Percentiles rank a stretch among this genome's conserved stretches.
Evolutionary conservation across 2,329 filamentous ascomycete genomes (phyloP).

Genomic region (Colletotrichum sp.): DNA sequence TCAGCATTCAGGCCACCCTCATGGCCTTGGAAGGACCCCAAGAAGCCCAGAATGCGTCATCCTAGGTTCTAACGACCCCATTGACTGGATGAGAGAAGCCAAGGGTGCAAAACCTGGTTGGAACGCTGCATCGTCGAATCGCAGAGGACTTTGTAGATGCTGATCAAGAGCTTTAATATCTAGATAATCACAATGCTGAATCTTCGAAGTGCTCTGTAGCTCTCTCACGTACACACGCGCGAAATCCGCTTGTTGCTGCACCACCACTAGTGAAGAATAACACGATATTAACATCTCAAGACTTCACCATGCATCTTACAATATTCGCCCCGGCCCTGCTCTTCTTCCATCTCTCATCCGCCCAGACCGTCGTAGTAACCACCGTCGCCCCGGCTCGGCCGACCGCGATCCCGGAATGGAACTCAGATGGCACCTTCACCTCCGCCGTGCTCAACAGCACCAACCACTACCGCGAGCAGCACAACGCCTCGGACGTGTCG

Average conservation of each 20-base stretch:
- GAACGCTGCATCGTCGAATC: not conserved
- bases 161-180: not conserved
- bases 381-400: constrained; percentile 28
- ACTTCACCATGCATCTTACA: not conserved
- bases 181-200: not conserved
- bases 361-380: constrained; percentile 18
- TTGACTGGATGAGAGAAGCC: not conserved
- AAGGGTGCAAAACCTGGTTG: not conserved
- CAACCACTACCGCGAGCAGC: constrained; percentile 68
- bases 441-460: constrained; percentile 68
- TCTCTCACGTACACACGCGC: not conserved
- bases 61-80: not conserved
- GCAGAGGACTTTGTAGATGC: not conserved
- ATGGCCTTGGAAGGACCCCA: not conserved
- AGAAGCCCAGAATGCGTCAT: constrained; percentile 3
- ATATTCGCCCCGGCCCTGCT: not conserved
- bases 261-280: not conserved
- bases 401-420: constrained; percentile 34
- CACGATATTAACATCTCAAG: not conserved
- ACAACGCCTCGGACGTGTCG: constrained; percentile 61
- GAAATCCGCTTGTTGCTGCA: not conserved
- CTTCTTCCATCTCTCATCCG: not conserved
- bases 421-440: constrained; percentile 42
- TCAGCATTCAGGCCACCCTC: not conserved
- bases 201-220: accelerated